phyloP scores from a whole-genome alignment of 2,329 filamentous ascomycete genomes.

The Coniochaeta sp. region DNA sequence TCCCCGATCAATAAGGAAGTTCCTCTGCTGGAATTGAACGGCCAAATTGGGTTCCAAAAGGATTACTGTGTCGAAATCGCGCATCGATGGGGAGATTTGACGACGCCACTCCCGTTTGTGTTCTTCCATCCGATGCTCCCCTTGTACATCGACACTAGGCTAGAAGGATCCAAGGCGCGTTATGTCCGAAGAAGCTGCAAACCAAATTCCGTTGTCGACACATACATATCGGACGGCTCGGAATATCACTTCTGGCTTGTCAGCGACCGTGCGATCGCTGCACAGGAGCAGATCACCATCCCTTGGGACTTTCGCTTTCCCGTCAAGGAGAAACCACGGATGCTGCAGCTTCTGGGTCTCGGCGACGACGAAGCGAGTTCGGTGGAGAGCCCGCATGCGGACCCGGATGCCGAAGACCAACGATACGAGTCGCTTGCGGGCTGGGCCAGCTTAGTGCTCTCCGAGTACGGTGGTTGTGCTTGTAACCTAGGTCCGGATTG shows the following conservation, averaged over 20 bases:
- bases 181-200: conserved; percentile 90
- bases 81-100: conserved; percentile 63
- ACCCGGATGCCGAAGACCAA: conserved; percentile 48
- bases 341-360: conserved; percentile 53
- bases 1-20: conserved; percentile 48
- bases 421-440: conserved; percentile 55
- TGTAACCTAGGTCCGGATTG: conserved; percentile 60
- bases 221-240: conserved; percentile 68
- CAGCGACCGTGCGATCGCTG: conserved; percentile 66
- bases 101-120: conserved; percentile 63
- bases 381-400: too few species aligned
- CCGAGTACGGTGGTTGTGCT: conserved; percentile 74
- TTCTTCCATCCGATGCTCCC: conserved; percentile 85
- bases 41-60: conserved; percentile 66
- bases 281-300: conserved; percentile 56
- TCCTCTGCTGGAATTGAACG: conserved; percentile 66
- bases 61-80: conserved; percentile 61
- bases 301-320: conserved; percentile 62
- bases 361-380: conserved; percentile 49
- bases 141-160: conserved; percentile 85
- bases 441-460: conserved; percentile 64
- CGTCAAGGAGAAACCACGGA: conserved; percentile 45
- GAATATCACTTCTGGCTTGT: conserved; percentile 93
- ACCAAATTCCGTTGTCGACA: conserved; percentile 83
- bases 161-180: conserved; percentile 77